Conservation (phyloP, 225 moss, liverwort and hornwort genomes). For the Sphagnum contortum region DNA sequence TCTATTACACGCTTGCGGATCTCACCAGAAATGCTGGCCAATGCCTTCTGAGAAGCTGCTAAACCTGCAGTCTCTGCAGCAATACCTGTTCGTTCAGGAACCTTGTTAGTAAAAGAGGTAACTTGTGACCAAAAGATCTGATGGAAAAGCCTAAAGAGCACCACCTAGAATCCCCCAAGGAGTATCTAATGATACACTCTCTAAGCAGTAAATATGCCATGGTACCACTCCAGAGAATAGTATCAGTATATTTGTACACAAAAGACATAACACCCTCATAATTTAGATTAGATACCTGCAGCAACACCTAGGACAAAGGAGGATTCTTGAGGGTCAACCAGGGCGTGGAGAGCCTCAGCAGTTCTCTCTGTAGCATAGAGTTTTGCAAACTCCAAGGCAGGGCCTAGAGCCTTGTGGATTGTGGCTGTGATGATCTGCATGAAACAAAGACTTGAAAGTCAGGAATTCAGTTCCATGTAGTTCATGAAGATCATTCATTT, state of each 20-base stretch:
- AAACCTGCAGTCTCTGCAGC: constrained; percentile 63
- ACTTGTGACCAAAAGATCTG: not conserved
- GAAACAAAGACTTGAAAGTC: not conserved
- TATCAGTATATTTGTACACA: no score
- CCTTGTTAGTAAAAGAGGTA: not conserved
- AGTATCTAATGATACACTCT: no score
- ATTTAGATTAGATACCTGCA: constrained; percentile 25
- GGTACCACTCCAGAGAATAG: no score
- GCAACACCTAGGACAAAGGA: constrained; percentile 58
- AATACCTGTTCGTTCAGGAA: constrained; percentile 26
- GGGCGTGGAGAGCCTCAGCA: constrained; percentile 58
- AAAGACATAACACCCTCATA: no score
- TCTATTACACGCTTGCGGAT: constrained; percentile 58
- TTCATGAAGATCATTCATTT: no score
- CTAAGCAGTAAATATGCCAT: no score
- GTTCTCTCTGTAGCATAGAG: constrained; percentile 50
- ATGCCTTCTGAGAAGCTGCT: constrained; percentile 53
- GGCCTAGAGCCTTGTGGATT: constrained; percentile 45
- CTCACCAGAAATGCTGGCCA: constrained; percentile 63
- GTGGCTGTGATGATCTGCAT: constrained; percentile 56
- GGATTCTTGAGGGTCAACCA: constrained; percentile 53
- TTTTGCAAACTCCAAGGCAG: constrained; percentile 55
- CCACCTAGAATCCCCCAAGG: no score
- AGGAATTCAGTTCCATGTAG: not conserved
- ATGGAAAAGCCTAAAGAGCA: not conserved